Base-by-base conservation (phyloP, 164 flowering plant genomes). In the Pachysandra terminalis region DNA sequence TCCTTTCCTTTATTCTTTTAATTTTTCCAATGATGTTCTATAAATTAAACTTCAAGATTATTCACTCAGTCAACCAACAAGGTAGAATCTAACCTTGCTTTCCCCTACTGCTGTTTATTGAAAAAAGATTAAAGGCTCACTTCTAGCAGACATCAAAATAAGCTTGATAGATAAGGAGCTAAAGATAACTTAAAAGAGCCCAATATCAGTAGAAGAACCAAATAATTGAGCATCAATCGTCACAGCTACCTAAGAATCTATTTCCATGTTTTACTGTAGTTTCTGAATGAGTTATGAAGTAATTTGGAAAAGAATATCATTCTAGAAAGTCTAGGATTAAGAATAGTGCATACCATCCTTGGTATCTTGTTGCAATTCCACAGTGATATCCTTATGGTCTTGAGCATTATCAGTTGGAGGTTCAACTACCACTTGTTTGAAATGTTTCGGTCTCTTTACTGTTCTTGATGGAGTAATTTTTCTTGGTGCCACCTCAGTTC, bases 401-500 rank as follows among this genome's bases (percentile, higher is more conserved):
- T 5, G n/a, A 40, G 41, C 19, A 19, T 67, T 23, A 28, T 83
- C 86, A 26, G 26, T 55, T 19, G 53, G 69, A 53, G 87, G 85
- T 71, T 74, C 79, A 56, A 24, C 22, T 32, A 82, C 93, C n/a
- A 68, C 60, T 32, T 17, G 22, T 35, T 83, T 77, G 53, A 60
- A 62, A 48, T 75, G 68, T 32, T 58, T 64, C 22, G 73, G 41
- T 58, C 78, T 76, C 71, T 66, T 77, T 52, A 58, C 74, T 12
- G 62, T 52, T 49, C 70, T 74, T 19, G 66, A 22, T 35, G 70
- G 75, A 0, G 12, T 26, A 49, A 21, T 25, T 68, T 54, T 78
- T 73, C 49, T 69, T 25, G 83, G 84, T 6, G 17, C 40, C 61
- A 84, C 85, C 48, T 83, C 78, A 65, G 26, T 5, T 73, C 73